These are phyloP conservation scores for Pseudognaphalium luteoalbum DNA, from an alignment of 129 eudicot species.

Conservation along the genomic window DNA sequence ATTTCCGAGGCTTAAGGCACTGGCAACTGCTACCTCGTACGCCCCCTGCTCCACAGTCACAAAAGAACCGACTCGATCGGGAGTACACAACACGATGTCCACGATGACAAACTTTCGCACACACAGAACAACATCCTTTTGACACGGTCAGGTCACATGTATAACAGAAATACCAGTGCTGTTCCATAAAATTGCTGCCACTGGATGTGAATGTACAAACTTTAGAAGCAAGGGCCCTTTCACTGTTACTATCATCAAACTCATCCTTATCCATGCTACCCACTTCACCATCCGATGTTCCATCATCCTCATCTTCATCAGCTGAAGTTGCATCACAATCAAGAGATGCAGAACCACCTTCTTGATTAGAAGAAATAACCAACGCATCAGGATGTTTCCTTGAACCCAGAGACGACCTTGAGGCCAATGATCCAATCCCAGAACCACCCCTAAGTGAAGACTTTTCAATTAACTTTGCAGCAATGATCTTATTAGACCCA, in stretches of 20 bases:
- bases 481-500: constrained; percentile 48
- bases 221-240: constrained; percentile 86
- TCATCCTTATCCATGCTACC: constrained; percentile 95
- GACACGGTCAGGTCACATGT: constrained; percentile 97
- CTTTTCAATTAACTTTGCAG: constrained; percentile 52
- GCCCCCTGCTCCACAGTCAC: constrained; percentile 99
- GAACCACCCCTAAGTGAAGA: constrained; percentile 49
- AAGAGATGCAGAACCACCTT: constrained; percentile 59
- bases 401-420: constrained; percentile 63
- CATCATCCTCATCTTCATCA: constrained; percentile 99
- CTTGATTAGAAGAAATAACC: constrained; percentile 76
- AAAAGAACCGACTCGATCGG: constrained; percentile 93
- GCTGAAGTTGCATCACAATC: constrained; percentile 97
- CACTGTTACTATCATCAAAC: constrained; percentile 81
- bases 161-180: constrained; percentile 99
- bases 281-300: constrained; percentile 93
- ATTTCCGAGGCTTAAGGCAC: constrained; percentile 93
- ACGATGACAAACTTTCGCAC: constrained; percentile 99
- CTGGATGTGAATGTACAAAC: constrained; percentile 98
- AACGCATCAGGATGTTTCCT: constrained; percentile 64
- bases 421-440: constrained; percentile 50
- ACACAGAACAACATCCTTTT: constrained; percentile 97
- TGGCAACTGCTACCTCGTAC: constrained; percentile 97
- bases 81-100: constrained; percentile 99
- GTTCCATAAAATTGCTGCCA: constrained; percentile 99